Evolutionary conservation across 257 asterid genomes (phyloP), one percentile per base, ranked within the genome.

Genomic region (Capsicum rhomboideum): DNA sequence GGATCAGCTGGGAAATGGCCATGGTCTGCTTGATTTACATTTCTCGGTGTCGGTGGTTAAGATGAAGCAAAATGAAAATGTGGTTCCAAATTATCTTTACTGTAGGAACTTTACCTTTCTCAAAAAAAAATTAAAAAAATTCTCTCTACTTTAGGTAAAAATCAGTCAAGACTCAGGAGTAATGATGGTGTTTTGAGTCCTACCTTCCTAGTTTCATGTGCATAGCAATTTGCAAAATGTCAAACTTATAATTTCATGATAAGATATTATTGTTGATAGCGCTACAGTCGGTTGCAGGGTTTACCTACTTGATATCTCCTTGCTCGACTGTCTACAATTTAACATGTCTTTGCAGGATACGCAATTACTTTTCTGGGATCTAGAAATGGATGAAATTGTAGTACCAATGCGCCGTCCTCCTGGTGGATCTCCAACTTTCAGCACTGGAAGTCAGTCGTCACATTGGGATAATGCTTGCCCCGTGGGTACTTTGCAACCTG

Each of bases 321-420:
- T 6, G 49, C 21, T 66, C 26, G 46, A 71, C 31, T 50, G 26
- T 83, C 7, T 12, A 10, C 31, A 31, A 44, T 5, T 37, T 56
- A 42, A 52, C 40, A 82, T 68, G 79, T 52, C 78, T 78, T 26
- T 83, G 84, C 90, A 96, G 98, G 99, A 96, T 83, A 89, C 98
- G 10, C 98, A 90, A 87, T 89, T 96, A 89, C 98, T 96, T 55
- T 83, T 96, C 29, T 96, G 99, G 99, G 99, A 96, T 88, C 90
- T 96, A 68, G 99, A 96, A 89, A 90, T 93, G 98, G 98, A 94
- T 26, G 99, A 96, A 87, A 92, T 96, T 26, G 98, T 93, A 40
- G 99, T 96, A 66, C 99, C 99, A 42, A 92, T 96, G 20, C 97
- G 99, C 1, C 98, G 99, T 1, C 91, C 98, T 61, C 88, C 97